Evolutionary conservation across 768 basidiomycete species (phyloP).

Genomic region (Mycena capillaripes): DNA sequence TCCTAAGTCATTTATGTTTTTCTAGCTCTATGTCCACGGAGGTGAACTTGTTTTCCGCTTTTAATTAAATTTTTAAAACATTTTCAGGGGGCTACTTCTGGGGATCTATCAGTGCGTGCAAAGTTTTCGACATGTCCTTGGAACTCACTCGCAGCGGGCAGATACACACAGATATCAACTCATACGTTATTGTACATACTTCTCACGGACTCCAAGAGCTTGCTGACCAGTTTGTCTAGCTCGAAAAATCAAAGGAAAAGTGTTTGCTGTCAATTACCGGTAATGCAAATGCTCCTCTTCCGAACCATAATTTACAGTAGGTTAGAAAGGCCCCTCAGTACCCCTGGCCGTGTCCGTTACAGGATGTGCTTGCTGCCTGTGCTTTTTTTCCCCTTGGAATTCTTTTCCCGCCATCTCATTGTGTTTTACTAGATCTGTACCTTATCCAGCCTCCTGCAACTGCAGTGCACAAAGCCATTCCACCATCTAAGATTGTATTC

Average conservation of each 20-base stretch:
- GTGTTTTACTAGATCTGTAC: constrained; percentile 68
- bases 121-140: constrained; percentile 1
- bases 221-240: constrained; percentile 54
- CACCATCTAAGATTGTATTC: constrained; percentile 78
- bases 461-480: constrained; percentile 73
- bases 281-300: constrained; percentile 6
- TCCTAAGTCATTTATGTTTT: constrained; percentile 6
- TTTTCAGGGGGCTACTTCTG: constrained; percentile 76
- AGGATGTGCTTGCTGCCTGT: constrained; percentile 85
- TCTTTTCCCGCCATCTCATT: not conserved
- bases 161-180: constrained; percentile 75
- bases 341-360: constrained; percentile 84
- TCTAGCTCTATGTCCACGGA: constrained; percentile 76
- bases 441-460: constrained; percentile 77
- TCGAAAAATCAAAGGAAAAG: constrained; percentile 78
- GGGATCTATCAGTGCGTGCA: constrained; percentile 69
- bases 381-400: not conserved
- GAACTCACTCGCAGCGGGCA: constrained; percentile 32
- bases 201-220: not conserved
- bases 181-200: constrained; percentile 61
- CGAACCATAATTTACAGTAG: constrained; percentile 19
- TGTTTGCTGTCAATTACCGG: constrained; percentile 74
- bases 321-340: constrained; percentile 85
- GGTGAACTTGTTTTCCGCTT: constrained; percentile 48
- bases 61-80: not conserved